Conservation (phyloP, 441 rosid species). For the Arabidopsis hybrid region DNA sequence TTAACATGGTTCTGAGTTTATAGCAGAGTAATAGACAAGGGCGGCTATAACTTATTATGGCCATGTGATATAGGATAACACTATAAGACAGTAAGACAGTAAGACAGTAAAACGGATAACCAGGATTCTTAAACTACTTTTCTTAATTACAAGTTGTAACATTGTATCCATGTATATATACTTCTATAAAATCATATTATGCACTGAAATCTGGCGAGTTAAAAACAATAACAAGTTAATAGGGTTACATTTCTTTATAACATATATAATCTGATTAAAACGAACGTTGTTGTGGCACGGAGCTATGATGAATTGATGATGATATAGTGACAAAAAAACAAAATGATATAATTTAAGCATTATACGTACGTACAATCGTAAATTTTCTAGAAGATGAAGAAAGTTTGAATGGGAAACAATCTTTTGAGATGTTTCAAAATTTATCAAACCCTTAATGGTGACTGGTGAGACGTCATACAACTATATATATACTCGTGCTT, state of each 20-base stretch:
- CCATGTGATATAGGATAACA: too few species aligned
- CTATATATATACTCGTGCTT: conserved; percentile 4
- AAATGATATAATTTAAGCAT: conserved; percentile 4
- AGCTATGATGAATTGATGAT: neutral
- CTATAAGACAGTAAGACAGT: too few species aligned
- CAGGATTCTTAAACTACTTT: too few species aligned
- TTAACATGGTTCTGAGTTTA: conserved; percentile 4
- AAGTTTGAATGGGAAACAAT: conserved; percentile 44
- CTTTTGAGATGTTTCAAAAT: conserved; percentile 14
- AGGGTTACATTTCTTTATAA: too few species aligned
- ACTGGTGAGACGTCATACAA: conserved; percentile 33
- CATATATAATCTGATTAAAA: too few species aligned
- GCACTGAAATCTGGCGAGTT: too few species aligned
- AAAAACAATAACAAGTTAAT: too few species aligned
- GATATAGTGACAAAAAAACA: conserved; percentile 1
- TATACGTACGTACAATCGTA: neutral
- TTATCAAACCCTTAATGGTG: neutral
- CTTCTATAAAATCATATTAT: too few species aligned
- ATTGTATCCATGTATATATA: too few species aligned
- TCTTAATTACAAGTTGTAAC: too few species aligned
- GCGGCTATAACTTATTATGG: neutral
- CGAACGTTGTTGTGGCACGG: too few species aligned
- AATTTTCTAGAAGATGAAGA: conserved; percentile 26
- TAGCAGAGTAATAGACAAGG: neutral
- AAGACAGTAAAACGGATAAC: too few species aligned